These are phyloP conservation scores for Lepidium campestre DNA, from an alignment of 441 rosid species.

Conservation along the genomic window DNA sequence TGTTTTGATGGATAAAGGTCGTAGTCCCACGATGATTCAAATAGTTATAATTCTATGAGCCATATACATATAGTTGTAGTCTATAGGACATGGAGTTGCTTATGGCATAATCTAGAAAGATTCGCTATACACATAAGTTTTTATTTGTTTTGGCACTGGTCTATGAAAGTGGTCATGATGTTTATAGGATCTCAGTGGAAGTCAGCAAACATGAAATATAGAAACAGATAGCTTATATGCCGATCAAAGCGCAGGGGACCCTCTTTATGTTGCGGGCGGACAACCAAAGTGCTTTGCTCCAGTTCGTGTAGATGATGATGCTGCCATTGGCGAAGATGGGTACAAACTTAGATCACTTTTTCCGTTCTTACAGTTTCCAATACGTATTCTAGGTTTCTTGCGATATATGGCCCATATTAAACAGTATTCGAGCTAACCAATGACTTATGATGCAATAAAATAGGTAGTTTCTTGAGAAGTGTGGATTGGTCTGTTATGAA, in stretches of 20 bases:
- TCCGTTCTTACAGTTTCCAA: not conserved
- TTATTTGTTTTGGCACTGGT: not conserved
- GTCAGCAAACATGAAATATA: constrained; percentile 1
- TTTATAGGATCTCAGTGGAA: not conserved
- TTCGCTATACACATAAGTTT: not conserved
- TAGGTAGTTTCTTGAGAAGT: not conserved
- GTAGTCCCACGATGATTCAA: not conserved
- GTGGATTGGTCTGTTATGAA: not conserved
- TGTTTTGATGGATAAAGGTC: not conserved
- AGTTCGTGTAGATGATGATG: constrained; percentile 52
- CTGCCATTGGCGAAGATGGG: constrained; percentile 70
- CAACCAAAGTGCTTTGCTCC: constrained; percentile 50
- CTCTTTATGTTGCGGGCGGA: constrained; percentile 71
- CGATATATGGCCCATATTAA: not conserved
- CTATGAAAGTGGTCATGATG: not conserved
- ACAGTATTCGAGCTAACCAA: not conserved
- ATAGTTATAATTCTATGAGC: not conserved
- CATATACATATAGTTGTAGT: not conserved
- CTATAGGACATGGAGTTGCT: not conserved
- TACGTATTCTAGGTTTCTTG: not conserved
- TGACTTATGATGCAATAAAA: not conserved
- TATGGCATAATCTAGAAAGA: not conserved
- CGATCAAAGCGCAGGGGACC: constrained; percentile 54
- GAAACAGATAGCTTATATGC: constrained; percentile 3
- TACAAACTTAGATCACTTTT: constrained; percentile 23